Evolutionary conservation across 306 rosid species (phyloP), one percentile per base, ranked within the genome.

Genomic region (Fragaria ananassa): DNA sequence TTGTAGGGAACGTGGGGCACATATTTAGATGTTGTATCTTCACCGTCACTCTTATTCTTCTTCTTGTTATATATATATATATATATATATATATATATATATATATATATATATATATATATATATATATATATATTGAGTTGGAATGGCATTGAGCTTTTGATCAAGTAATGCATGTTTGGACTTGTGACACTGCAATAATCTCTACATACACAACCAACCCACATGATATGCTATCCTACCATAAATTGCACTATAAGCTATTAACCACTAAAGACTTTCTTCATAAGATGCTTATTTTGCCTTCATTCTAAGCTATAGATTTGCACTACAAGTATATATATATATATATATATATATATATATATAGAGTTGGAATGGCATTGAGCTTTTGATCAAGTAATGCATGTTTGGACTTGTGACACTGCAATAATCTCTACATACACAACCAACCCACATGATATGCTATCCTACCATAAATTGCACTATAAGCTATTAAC

Each of bases 221-320:
- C 44, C 87, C 88, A 85, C 87, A 85, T 83, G 91, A 82, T 83
- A 68, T 81, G 77, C 85, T 81, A 74, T 74, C 57, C 8, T 41
- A 21, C 70, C 81, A 79, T 78, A 78, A 78, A 77, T 79, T 77
- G 85, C 79, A 87, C 46, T 64, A 49, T 70, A 81, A 85, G 84
- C 31, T 56, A 62, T 70, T 27, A 37, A 61, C 73, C 80, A 61
- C 34, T 35, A 54, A 61, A 63, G 61, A 83, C 72, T 83, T 83
- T 70, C 78, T 72, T 58, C 46, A 34, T 72, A 67, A 76, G 79
- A 84, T 82, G 77, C 82, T 81, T 64, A 64, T 35, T 87, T 84
- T 78, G 84, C 86, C 83, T 80, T 87, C 91, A 67, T 78, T 78
- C 76, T 78, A 85, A 79, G 81, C 60, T 76, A 17, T 14, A 62